These are phyloP conservation scores for Lotus japonicus DNA, from an alignment of 306 rosid species.

Conservation along the genomic window DNA sequence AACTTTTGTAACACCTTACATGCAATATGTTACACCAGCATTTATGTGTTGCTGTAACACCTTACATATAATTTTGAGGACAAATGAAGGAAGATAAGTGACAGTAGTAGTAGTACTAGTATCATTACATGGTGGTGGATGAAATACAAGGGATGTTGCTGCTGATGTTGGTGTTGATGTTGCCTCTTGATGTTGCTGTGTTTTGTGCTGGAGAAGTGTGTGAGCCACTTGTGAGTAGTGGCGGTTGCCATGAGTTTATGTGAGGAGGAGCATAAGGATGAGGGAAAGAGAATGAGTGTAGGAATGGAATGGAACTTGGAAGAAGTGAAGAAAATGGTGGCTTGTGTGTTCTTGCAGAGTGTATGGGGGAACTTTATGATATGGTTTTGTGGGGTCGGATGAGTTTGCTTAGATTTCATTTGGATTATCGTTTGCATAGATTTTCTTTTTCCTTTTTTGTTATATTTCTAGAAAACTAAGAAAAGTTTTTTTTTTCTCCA, in stretches of 20 bases:
- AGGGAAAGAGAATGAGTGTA: neutral
- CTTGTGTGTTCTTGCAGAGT: neutral
- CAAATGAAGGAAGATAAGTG: no score
- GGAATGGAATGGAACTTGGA: no score
- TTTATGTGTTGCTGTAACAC: no score
- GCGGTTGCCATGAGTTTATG: constrained; percentile 23
- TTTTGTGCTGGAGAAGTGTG: constrained; percentile 24
- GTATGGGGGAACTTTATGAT: neutral
- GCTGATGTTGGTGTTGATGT: neutral
- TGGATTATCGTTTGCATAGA: neutral
- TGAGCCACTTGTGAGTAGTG: constrained; percentile 20
- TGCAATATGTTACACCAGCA: no score
- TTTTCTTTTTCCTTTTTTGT: no score
- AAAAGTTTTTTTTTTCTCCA: no score
- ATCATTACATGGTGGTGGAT: constrained; percentile 20
- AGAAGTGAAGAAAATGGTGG: neutral
- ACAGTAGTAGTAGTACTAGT: no score
- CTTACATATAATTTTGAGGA: no score
- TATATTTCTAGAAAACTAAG: no score
- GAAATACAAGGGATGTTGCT: constrained; percentile 20
- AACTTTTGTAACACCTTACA: no score
- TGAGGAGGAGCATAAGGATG: constrained; percentile 4
- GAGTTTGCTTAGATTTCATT: neutral
- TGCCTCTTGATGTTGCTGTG: constrained; percentile 17
- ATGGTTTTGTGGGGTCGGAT: constrained; percentile 1